phyloP scores from a whole-genome alignment of 1,284 basidiomycete genomes.

The Rhodotorula sp. region DNA sequence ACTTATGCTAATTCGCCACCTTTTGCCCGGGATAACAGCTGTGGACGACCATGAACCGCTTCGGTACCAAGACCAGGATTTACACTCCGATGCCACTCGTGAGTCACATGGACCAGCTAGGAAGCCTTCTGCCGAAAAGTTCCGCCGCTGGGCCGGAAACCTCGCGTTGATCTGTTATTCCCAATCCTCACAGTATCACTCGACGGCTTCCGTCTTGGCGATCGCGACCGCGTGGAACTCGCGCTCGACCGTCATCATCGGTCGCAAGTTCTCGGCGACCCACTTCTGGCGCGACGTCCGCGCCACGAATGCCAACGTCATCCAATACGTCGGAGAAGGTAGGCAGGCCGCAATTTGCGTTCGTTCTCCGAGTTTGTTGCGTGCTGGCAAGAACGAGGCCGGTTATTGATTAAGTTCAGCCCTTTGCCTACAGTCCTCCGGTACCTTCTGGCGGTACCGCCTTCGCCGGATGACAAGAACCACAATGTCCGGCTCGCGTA shows the following conservation, averaged over 20 bases:
- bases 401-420: neutral
- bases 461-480: constrained; percentile 46
- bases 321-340: constrained; percentile 51
- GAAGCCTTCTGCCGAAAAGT: too few species aligned
- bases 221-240: constrained; percentile 44
- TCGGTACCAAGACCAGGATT: constrained; percentile 39
- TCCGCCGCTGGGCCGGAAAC: too few species aligned
- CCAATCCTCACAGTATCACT: constrained; percentile 22
- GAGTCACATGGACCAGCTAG: neutral
- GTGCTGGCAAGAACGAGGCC: neutral
- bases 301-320: constrained; percentile 43
- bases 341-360: neutral
- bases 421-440: constrained; percentile 1
- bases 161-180: too few species aligned
- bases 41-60: constrained; percentile 31
- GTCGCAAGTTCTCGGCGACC: constrained; percentile 49
- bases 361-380: constrained; percentile 1
- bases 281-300: constrained; percentile 48
- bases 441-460: constrained; percentile 48
- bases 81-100: constrained; percentile 49
- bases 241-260: constrained; percentile 48
- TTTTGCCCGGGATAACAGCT: neutral
- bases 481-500: constrained; percentile 50
- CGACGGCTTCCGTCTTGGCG: constrained; percentile 46
- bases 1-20: too few species aligned